Conservation (phyloP, 1,284 basidiomycete genomes). For the Ceratobasidium sp. region DNA sequence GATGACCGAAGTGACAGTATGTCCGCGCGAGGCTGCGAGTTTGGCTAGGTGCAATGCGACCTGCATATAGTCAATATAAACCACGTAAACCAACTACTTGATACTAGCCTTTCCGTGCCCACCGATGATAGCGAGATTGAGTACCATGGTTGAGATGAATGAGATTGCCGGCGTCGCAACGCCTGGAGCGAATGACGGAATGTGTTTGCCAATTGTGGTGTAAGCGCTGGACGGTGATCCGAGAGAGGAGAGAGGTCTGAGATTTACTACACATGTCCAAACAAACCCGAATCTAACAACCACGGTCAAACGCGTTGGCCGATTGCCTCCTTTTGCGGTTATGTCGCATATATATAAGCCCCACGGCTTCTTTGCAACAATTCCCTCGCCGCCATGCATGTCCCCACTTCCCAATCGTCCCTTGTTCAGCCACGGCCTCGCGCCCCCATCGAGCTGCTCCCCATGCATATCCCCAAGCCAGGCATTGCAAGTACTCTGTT, state of each 20-base stretch:
- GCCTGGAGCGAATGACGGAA: too few species aligned
- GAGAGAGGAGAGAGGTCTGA: too few species aligned
- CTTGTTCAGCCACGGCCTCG: conserved; percentile 7
- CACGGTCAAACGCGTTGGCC: too few species aligned
- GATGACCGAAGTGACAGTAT: conserved; percentile 65
- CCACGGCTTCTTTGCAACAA: not conserved
- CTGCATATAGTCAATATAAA: conserved; percentile 45
- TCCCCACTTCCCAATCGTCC: not conserved
- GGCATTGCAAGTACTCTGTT: not conserved
- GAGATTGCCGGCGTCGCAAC: too few species aligned
- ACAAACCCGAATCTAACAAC: too few species aligned
- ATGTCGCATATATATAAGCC: not conserved
- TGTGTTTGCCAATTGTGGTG: too few species aligned
- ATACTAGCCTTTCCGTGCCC: conserved; percentile 58
- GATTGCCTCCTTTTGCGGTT: too few species aligned
- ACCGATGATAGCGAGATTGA: conserved; percentile 57
- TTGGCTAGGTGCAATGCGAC: conserved; percentile 63
- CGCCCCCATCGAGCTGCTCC: conserved; percentile 1
- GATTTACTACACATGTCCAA: too few species aligned
- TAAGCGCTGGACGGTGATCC: too few species aligned
- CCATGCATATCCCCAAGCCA: not conserved
- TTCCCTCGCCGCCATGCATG: not conserved
- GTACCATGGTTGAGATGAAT: not conserved
- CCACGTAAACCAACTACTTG: not conserved
- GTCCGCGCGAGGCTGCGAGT: conserved; percentile 47